phyloP scores from a whole-genome alignment of 345 rosid species.

The Crucihimalaya himalaica region DNA sequence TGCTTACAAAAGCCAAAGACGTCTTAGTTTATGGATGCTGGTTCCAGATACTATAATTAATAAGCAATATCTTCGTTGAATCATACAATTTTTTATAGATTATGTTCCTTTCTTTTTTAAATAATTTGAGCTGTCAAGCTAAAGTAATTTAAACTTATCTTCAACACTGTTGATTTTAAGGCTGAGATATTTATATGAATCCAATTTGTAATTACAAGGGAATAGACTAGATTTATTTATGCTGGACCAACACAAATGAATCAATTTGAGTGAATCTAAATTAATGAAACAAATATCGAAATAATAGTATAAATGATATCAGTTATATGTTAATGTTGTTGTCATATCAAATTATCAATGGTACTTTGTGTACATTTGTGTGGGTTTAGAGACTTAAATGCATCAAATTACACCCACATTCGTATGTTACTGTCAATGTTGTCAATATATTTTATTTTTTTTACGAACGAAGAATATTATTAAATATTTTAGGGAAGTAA shows the following conservation, averaged over 20 bases:
- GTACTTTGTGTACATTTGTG: background rate
- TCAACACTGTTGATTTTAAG: background rate
- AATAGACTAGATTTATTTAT: slow-evolving; percentile 15
- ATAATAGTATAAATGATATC: background rate
- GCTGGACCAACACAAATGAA: background rate
- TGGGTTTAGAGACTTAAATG: background rate
- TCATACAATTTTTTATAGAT: slow-evolving; percentile 17
- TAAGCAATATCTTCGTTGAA: slow-evolving; percentile 26
- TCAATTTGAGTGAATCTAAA: background rate
- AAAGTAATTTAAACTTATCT: slow-evolving; percentile 19
- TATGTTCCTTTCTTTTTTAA: slow-evolving; percentile 18
- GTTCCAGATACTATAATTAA: slow-evolving; percentile 12
- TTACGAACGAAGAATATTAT: background rate
- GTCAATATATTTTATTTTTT: background rate
- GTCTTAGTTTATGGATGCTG: slow-evolving; percentile 26
- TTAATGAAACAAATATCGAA: background rate
- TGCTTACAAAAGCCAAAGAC: slow-evolving; percentile 32
- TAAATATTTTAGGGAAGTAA: background rate
- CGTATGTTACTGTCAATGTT: background rate
- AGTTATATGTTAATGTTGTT: background rate
- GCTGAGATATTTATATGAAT: background rate
- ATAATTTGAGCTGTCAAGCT: slow-evolving; percentile 3
- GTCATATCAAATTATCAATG: background rate
- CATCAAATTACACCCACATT: background rate
- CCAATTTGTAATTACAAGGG: background rate